Conservation (phyloP, 805 yeast species). For the Lachancea kluyveri region DNA sequence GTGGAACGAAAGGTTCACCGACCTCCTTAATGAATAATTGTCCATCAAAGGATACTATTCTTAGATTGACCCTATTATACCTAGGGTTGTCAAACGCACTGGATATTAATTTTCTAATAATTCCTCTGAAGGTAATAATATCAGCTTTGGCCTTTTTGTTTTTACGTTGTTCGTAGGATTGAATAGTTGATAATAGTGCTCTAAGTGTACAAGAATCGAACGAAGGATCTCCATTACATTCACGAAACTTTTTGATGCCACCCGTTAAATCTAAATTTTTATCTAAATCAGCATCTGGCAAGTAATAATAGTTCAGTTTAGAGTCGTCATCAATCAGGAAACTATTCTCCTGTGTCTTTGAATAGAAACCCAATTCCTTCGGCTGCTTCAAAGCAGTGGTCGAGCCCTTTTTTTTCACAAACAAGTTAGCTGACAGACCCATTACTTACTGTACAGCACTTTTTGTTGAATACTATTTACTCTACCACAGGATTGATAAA, state of each 20-base stretch:
- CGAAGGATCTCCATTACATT: slow-evolving; percentile 47
- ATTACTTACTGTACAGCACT: slow-evolving; percentile 17
- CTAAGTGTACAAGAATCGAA: slow-evolving; percentile 35
- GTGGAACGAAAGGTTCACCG: slow-evolving; percentile 34
- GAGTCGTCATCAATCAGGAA: slow-evolving; percentile 44
- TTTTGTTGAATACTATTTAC: too few species aligned
- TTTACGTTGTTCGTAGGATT: slow-evolving; percentile 44
- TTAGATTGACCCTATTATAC: slow-evolving; percentile 49
- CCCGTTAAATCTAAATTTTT: slow-evolving; percentile 52
- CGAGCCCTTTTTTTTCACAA: slow-evolving; percentile 42
- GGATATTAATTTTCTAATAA: slow-evolving; percentile 61
- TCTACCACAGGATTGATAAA: too few species aligned
- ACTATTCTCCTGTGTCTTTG: slow-evolving; percentile 53
- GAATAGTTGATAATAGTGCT: slow-evolving; percentile 51
- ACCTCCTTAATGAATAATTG: slow-evolving; percentile 57
- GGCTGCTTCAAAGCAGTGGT: slow-evolving; percentile 79
- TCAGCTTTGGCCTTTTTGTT: slow-evolving; percentile 46
- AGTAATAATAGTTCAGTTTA: slow-evolving; percentile 64
- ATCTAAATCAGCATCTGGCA: slow-evolving; percentile 70
- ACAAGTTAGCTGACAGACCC: slow-evolving; percentile 26
- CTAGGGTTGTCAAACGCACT: slow-evolving; percentile 44
- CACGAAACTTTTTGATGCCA: slow-evolving; percentile 57
- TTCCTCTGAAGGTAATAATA: slow-evolving; percentile 79
- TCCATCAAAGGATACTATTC: slow-evolving; percentile 67
- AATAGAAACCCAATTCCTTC: slow-evolving; percentile 65